Evolutionary conservation across 371 early-diverging fungal genomes (phyloP).

Genomic region (Dichotomocladium elegans): DNA sequence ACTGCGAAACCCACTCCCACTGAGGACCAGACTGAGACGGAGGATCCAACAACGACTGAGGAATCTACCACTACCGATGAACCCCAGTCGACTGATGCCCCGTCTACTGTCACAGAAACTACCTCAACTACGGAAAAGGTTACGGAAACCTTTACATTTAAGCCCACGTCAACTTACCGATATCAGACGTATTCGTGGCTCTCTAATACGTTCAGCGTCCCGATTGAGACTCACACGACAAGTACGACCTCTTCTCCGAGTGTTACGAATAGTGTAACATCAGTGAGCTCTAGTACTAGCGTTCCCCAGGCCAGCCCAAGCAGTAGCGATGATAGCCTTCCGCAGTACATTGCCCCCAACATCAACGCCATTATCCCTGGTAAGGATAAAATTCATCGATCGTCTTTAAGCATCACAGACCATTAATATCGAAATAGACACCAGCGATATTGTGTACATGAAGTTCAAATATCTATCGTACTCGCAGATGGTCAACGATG

Average conservation of each 20-base stretch:
- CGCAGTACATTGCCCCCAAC: slow-evolving; percentile 47
- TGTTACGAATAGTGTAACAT: not conserved
- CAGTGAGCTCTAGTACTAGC: slow-evolving; percentile 1
- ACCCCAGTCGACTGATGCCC: not conserved
- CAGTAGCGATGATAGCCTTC: slow-evolving; percentile 12
- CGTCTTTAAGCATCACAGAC: too few species aligned
- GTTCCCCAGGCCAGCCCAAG: slow-evolving; percentile 4
- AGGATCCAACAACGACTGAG: not conserved
- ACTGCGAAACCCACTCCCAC: slow-evolving; percentile 2
- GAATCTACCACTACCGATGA: slow-evolving; percentile 10
- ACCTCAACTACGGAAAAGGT: slow-evolving; percentile 6
- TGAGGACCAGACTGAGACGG: slow-evolving; percentile 1
- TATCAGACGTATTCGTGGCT: slow-evolving; percentile 16
- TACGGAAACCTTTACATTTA: slow-evolving; percentile 2
- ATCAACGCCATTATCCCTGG: slow-evolving; percentile 41
- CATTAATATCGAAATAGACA: slow-evolving; percentile 6
- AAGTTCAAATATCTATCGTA: slow-evolving; percentile 43
- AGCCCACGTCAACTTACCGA: slow-evolving; percentile 10
- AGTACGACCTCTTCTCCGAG: slow-evolving; percentile 3
- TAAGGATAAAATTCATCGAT: too few species aligned
- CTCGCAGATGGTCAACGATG: slow-evolving; percentile 40
- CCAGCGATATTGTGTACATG: slow-evolving; percentile 30
- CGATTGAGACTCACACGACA: slow-evolving; percentile 8
- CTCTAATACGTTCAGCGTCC: slow-evolving; percentile 11
- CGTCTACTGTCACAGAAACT: not conserved